Evolutionary conservation across 2,329 filamentous ascomycete genomes (phyloP), one percentile per base, ranked within the genome.

Genomic region (Paraphoma chrysanthemicola): DNA sequence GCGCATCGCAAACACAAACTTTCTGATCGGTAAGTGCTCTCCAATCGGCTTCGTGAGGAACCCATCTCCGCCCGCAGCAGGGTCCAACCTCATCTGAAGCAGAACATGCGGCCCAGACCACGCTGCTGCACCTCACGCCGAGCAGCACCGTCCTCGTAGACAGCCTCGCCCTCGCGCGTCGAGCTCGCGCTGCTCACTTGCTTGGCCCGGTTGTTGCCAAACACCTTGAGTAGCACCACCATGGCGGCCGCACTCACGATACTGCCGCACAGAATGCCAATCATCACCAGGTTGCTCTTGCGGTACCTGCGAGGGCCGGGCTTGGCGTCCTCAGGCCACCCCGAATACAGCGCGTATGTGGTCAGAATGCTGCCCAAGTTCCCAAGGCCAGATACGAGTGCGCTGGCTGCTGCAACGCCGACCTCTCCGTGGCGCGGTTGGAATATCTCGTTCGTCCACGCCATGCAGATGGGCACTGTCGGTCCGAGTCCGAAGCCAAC

Each of bases 401-500:
- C 93, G 1, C 90, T 88, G 0, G 93, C 92, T 12, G 93, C 90
- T 4, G 93, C 93, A 6, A 97, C 92, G 53, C 93, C 93, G 18
- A 97, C 91, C 77, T 97, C 93, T 45, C 93, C 92, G 71, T 97
- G 93, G 11, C 93, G 89, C 31, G 86, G 85, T 78, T 96, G 92
- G 81, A 97, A 97, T 70, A 96, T 90, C 77, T 96, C 91, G 60
- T 88, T 91, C 31, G 91, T 92, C 93, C 93, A 96, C 36, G 92
- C 90, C 93, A 97, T 97, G 75, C 91, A 94, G 70, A 94, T 94
- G 10, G 93, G 93, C 1, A 96, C 92, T 0, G 93, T 96, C 3
- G 93, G 93, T 1, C 93, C 93, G 1, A 97, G 87, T 0, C 93
- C 93, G 69, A 96, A 96, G 4, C 93, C 93, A 36, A 97, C 90